These are phyloP conservation scores for Trichoderma simmonsii DNA, from an alignment of 2,329 filamentous ascomycete genomes.

Conservation along the genomic window DNA sequence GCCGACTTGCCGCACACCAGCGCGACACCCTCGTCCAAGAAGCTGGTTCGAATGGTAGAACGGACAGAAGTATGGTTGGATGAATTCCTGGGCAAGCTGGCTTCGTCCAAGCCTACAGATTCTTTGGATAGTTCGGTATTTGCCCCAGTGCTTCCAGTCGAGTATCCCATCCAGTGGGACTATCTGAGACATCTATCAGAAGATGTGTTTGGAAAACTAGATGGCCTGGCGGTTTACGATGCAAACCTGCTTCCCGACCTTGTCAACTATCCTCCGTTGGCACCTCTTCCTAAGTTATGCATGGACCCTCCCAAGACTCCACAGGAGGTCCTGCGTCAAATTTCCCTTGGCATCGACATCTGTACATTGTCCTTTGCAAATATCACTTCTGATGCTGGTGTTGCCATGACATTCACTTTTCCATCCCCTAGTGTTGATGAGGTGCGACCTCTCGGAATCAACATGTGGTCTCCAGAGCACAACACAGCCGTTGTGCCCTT, in stretches of 20 bases:
- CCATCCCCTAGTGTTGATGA: slow-evolving; percentile 39
- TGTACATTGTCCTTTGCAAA: slow-evolving; percentile 75
- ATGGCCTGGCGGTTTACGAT: slow-evolving; percentile 77
- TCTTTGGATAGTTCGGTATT: slow-evolving; percentile 47
- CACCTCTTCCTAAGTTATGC: slow-evolving; percentile 67
- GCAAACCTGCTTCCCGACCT: slow-evolving; percentile 66
- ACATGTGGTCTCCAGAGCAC: slow-evolving; percentile 71
- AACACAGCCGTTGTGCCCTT: slow-evolving; percentile 63
- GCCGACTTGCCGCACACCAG: slow-evolving; percentile 62
- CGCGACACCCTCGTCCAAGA: slow-evolving; percentile 62
- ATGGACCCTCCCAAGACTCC: slow-evolving; percentile 69
- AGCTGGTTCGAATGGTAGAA: slow-evolving; percentile 78
- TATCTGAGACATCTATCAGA: slow-evolving; percentile 72
- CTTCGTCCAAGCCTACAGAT: slow-evolving; percentile 26
- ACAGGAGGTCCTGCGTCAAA: slow-evolving; percentile 71
- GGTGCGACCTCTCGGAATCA: slow-evolving; percentile 60
- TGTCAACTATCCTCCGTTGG: slow-evolving; percentile 50
- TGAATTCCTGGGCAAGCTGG: slow-evolving; percentile 53
- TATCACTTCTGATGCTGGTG: slow-evolving; percentile 73
- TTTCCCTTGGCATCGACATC: slow-evolving; percentile 75
- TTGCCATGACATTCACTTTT: slow-evolving; percentile 79
- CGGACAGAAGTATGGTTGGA: slow-evolving; percentile 80
- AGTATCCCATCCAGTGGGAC: slow-evolving; percentile 70
- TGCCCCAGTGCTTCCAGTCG: slow-evolving; percentile 70
- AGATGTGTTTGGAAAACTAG: slow-evolving; percentile 56